phyloP scores from a whole-genome alignment of 148 eudicot genomes.

The Euryodendron excelsum region DNA sequence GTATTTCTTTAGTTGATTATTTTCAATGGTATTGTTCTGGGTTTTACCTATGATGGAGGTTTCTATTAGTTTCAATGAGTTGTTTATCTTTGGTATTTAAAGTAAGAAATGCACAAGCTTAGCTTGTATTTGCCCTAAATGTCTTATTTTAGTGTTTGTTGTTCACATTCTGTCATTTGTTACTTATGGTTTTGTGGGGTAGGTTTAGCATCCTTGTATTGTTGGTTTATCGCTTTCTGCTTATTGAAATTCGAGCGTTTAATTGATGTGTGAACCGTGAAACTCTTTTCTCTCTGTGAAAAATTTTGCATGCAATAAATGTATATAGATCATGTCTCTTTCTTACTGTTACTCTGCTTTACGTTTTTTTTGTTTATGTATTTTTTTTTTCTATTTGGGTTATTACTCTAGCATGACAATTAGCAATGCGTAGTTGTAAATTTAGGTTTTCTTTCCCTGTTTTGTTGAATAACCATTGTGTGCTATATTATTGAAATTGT shows the following conservation, averaged over 20 bases:
- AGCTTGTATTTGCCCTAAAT: neutral
- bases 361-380: neutral
- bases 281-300: neutral
- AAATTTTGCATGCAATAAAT: neutral
- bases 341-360: neutral
- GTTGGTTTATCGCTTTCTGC: neutral
- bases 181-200: neutral
- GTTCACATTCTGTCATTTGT: neutral
- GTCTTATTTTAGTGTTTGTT: neutral
- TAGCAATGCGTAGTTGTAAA: neutral
- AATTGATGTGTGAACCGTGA: neutral
- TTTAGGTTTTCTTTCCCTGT: neutral
- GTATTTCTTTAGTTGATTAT: neutral
- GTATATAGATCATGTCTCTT: neutral
- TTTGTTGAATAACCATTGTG: neutral
- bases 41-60: neutral
- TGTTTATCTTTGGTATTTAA: neutral
- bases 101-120: neutral
- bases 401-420: neutral
- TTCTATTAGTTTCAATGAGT: neutral
- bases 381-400: neutral
- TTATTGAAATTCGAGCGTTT: neutral
- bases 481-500: neutral
- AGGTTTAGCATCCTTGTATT: neutral
- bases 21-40: neutral